phyloP scores from a whole-genome alignment of 2,329 filamentous ascomycete species.

The Dendryphion nanum region DNA sequence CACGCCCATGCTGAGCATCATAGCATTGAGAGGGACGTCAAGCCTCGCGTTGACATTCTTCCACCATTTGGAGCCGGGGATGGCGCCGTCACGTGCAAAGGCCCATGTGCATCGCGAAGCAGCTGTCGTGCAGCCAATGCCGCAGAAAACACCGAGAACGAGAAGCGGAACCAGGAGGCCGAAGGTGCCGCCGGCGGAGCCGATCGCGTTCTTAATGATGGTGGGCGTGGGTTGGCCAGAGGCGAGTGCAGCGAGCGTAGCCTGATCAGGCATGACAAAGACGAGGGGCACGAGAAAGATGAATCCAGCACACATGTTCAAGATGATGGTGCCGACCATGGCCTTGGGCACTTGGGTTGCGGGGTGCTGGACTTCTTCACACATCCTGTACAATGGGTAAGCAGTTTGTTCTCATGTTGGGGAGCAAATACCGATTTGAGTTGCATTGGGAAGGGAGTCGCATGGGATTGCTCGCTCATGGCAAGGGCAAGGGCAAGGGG shows the following conservation, averaged over 20 bases:
- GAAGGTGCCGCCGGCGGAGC: slow-evolving; percentile 60
- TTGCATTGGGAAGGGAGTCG: slow-evolving; percentile 11
- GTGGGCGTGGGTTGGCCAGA: slow-evolving; percentile 63
- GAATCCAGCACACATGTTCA: slow-evolving; percentile 66
- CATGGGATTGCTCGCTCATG: not conserved
- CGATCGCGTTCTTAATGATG: slow-evolving; percentile 64
- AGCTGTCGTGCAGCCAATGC: slow-evolving; percentile 68
- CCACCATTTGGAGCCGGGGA: slow-evolving; percentile 62
- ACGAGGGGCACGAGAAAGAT: slow-evolving; percentile 67
- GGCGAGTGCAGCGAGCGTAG: slow-evolving; percentile 52
- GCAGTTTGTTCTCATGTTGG: slow-evolving; percentile 14
- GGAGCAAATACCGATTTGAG: slow-evolving; percentile 10
- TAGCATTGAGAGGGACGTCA: slow-evolving; percentile 67
- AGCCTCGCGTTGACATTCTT: slow-evolving; percentile 60
- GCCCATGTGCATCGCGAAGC: slow-evolving; percentile 67
- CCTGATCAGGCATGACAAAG: slow-evolving; percentile 66
- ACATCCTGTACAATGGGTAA: slow-evolving; percentile 57
- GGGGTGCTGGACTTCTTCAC: slow-evolving; percentile 67
- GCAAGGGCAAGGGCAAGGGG: not conserved
- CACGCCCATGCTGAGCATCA: slow-evolving; percentile 68
- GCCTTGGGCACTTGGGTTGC: slow-evolving; percentile 69
- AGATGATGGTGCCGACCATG: slow-evolving; percentile 65
- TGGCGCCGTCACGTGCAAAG: slow-evolving; percentile 68
- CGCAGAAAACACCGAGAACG: slow-evolving; percentile 65
- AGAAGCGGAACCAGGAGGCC: slow-evolving; percentile 64